Base-by-base conservation (phyloP, 768 basidiomycete species). In the Lactarius trivialis region DNA sequence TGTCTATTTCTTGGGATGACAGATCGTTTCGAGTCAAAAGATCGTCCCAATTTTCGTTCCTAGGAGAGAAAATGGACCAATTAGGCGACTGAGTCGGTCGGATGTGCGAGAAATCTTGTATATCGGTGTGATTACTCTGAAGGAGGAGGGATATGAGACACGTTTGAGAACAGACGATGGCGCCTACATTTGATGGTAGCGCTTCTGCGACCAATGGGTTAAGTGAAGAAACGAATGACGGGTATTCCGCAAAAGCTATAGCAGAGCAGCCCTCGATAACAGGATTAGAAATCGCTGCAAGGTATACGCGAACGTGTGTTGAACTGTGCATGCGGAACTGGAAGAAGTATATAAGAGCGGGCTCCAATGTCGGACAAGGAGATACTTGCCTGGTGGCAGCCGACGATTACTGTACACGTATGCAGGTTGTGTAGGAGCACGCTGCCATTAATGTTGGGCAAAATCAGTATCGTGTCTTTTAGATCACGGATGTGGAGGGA, bases 321-420 rank as follows among this genome's bases (percentile, higher is more conserved):
- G 93, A 92, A 21, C 80, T 78, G 71, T 95, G 93, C 83, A 96
- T 93, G 49, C 93, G 85, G 70, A 93, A 93, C 93, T 96, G 70
- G 17, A 55, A 21, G 45, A 49, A 24, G 57, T 51, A 17, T 26
- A 32, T 56, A 32, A 58, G 48, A 32, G 34, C 12, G 26, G 6
- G 30, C 8, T 41, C 26, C 11, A 9, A 39, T n/a, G 15, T 43
- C n/a, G 34, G n/a, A 26, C 30, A 21, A 37, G 12, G 30, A 43
- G 17, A 41, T 36, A 39, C 74, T 32, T 68, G 92, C 93, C 81
- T 96, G 93, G 70, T 91, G 93, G 67, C 88, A 89, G 1, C 83
- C 86, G 4, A 89, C 74, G 12, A 83, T 82, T n/a, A 95, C 71
- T 4, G 85, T 73, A 66, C 88, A 92, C 19, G 78, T 71, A 21